phyloP scores from a whole-genome alignment of 805 yeast species.

The Saccharomyces paradoxus region DNA sequence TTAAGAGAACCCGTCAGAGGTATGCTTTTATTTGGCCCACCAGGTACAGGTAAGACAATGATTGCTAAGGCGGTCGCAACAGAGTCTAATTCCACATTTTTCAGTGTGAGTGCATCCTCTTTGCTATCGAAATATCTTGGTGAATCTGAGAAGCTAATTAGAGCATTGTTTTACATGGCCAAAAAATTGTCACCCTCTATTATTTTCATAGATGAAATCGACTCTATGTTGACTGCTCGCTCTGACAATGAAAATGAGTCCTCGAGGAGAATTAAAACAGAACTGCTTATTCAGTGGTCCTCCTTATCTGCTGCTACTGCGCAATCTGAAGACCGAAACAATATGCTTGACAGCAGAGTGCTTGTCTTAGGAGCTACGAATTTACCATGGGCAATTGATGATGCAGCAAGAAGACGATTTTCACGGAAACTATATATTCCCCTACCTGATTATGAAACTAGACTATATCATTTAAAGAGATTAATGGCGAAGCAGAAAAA shows the following conservation, averaged over 20 bases:
- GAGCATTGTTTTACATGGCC: slow-evolving; percentile 82
- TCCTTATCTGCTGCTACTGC: slow-evolving; percentile 85
- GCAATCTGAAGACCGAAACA: slow-evolving; percentile 32
- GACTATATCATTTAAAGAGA: slow-evolving; percentile 63
- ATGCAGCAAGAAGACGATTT: slow-evolving; percentile 91
- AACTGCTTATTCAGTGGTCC: slow-evolving; percentile 92
- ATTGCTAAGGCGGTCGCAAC: slow-evolving; percentile 96
- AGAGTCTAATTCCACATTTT: slow-evolving; percentile 88
- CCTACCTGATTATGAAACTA: slow-evolving; percentile 78
- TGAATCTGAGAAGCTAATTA: slow-evolving; percentile 86
- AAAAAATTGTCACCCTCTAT: slow-evolving; percentile 85
- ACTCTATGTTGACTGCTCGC: slow-evolving; percentile 76
- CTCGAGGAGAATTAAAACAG: slow-evolving; percentile 84
- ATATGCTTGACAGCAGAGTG: slow-evolving; percentile 52
- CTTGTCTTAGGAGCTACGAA: slow-evolving; percentile 91
- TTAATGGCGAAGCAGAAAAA: slow-evolving; percentile 62
- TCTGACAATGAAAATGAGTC: slow-evolving; percentile 80
- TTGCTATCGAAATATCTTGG: slow-evolving; percentile 74
- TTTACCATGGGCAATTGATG: slow-evolving; percentile 95
- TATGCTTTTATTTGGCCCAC: slow-evolving; percentile 93
- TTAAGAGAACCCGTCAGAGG: slow-evolving; percentile 94
- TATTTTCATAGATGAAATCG: slow-evolving; percentile 93
- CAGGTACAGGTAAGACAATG: slow-evolving; percentile 98
- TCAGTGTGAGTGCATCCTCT: slow-evolving; percentile 85
- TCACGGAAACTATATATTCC: slow-evolving; percentile 92